Evolutionary conservation across 1,284 basidiomycete genomes (phyloP), one percentile per base, ranked within the genome.

Genomic region (Puccinia coronata): DNA sequence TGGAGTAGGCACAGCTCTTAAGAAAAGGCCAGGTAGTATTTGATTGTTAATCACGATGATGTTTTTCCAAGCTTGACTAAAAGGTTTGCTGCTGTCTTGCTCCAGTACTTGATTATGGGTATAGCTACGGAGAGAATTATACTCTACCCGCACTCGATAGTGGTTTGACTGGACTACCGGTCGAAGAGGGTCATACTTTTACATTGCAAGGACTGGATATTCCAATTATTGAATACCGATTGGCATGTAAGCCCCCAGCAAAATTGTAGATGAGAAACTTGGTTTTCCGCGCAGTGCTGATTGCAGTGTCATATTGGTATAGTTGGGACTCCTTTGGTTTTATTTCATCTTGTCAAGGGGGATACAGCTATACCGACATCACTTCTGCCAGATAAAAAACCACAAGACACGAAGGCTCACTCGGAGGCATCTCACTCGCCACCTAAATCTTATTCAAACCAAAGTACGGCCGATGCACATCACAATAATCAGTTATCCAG

Each of bases 241-340:
- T 75, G 11, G 59, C 80, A 23, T 81, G 80, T 81, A 67, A 81
- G 80, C 25, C 28, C 57, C 16, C n/a, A 14, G 14, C 11, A 23
- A 43, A 31, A 14, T 49, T 63, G 2, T 67, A 0, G 2, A 14
- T 53, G 0, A 39, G 12, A 34, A 36, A 75, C 1, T 20, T 67
- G 9, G 25, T 53, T 2, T 18, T 16, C 6, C n/a, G 57, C 12
- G 31, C 9, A 31, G 0, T 51, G 34, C 61, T 51, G n/a, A 67
- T 51, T 25, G 49, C 63, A 61, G 2, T 20, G 25, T 41, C 5
- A 12, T 20, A 20, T 71, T 49, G 14, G 31, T 16, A n/a, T 53
- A 81, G 80, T 81, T 31, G 80, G 80, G 36, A 67, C 39, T 25
- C 80, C 80, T 75, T 59, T 81, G 25, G 18, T 81, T n/a, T 47